Base-by-base conservation (phyloP, 192 early-diverging fungal genomes). In the Geranomyces michiganensis region DNA sequence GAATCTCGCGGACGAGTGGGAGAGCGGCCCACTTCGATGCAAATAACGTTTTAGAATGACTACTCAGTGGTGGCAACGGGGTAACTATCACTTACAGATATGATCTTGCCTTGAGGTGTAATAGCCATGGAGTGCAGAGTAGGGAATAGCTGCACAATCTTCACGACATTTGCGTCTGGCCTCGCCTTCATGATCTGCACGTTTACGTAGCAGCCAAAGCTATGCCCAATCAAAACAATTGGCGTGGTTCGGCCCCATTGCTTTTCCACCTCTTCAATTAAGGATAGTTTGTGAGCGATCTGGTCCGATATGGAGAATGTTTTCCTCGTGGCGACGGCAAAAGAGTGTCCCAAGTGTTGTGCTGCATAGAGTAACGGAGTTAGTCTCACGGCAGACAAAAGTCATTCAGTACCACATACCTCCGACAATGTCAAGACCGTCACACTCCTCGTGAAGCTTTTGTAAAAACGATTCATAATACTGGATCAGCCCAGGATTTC, bases 401-500 rank as follows among this genome's bases (percentile, higher is more conserved):
- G n/a, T n/a, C n/a, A n/a, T n/a, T n/a, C n/a, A n/a, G n/a, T n/a
- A n/a, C n/a, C n/a, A n/a, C n/a, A n/a, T 46, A 70, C 68, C 30
- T 49, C 44, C 58, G 27, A 71, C 43, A 24, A 71, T 33, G n/a
- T 27, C 29, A 17, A 71, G 15, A 33, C 46, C 60, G 17, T 61
- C 4, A n/a, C 44, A 63, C 4, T 30, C 59, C 12, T 14, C 9
- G 32, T 63, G 32, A 0, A 71, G 6, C 24, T 78, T 70, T 22
- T 84, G 66, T 64, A 90, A 84, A 71, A 94, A 96, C n/a, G 77
- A 76, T 22, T 80, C 84, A 70, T 96, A 96, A 70, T 93, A 93
- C 56, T 94, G 90, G 27, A 90, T 82, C 36, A 92, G 60, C 1
- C 94, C 94, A 4, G 92, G 92, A 81, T 92, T 93, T 0, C 92